Conservation (phyloP, 768 basidiomycete genomes). For the Tylopilus cervinicoccineus region DNA sequence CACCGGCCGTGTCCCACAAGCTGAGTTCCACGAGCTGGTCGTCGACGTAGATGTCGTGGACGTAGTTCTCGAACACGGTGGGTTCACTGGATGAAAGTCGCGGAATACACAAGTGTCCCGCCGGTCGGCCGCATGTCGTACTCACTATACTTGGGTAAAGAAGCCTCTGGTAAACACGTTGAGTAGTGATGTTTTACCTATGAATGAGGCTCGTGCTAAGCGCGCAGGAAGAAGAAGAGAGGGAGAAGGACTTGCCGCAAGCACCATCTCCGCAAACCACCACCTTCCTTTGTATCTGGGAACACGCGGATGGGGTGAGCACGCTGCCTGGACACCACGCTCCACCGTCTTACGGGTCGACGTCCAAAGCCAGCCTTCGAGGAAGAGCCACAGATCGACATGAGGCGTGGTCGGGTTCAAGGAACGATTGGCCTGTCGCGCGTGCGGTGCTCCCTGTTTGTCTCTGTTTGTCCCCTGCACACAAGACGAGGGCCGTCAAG, state of each 20-base stretch:
- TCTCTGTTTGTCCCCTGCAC: constrained; percentile 14
- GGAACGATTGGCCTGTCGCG: neutral
- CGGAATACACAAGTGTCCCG: neutral
- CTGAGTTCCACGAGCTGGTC: constrained; percentile 87
- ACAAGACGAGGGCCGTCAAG: constrained; percentile 10
- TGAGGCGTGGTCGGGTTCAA: constrained; percentile 23
- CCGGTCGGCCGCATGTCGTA: constrained; percentile 7
- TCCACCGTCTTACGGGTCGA: constrained; percentile 26
- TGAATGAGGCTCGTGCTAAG: constrained; percentile 10
- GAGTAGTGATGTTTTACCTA: constrained; percentile 79
- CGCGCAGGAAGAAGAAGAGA: constrained; percentile 3
- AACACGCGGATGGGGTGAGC: constrained; percentile 14
- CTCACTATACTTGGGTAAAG: constrained; percentile 93
- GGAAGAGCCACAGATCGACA: constrained; percentile 59
- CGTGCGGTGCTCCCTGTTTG: constrained; percentile 17
- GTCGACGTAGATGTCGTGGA: constrained; percentile 84
- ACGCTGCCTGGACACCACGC: constrained; percentile 7
- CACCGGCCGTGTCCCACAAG: constrained; percentile 97
- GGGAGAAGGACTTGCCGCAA: constrained; percentile 51
- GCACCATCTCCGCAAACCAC: constrained; percentile 98
- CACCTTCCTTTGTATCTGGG: constrained; percentile 54
- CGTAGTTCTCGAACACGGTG: constrained; percentile 97
- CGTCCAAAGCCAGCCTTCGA: constrained; percentile 51
- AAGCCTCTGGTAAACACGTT: constrained; percentile 90
- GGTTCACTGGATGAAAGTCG: constrained; percentile 56